phyloP scores from a whole-genome alignment of 495 filamentous ascomycete species.

The Penicillium lividum region DNA sequence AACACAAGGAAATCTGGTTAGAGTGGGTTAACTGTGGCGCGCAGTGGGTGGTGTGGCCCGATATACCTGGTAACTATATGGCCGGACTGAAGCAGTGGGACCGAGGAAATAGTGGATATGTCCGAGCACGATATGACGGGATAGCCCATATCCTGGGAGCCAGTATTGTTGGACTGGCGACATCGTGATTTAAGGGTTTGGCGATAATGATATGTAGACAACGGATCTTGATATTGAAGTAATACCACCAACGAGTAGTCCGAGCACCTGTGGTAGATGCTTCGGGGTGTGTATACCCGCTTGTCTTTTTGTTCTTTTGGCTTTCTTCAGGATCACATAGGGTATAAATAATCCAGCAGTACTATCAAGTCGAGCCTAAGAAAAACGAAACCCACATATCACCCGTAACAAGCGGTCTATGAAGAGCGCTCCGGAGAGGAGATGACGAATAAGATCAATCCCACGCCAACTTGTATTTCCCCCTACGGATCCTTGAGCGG shows the following conservation, averaged over 20 bases:
- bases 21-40: constrained; percentile 21
- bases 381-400: background rate
- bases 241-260: background rate
- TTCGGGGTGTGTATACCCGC: background rate
- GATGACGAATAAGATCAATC: constrained; percentile 19
- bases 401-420: background rate
- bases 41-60: constrained; percentile 4
- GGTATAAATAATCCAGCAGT: constrained; percentile 11
- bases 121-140: constrained; percentile 54
- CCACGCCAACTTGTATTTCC: constrained; percentile 5
- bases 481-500: constrained; percentile 8
- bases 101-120: constrained; percentile 56
- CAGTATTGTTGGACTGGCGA: constrained; percentile 50
- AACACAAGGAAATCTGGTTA: constrained; percentile 25
- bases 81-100: constrained; percentile 49
- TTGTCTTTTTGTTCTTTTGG: background rate
- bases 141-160: constrained; percentile 54
- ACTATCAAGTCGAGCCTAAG: background rate
- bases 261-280: background rate
- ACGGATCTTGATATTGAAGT: background rate
- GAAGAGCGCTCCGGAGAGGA: constrained; percentile 1
- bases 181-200: constrained; percentile 18
- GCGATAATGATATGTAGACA: background rate
- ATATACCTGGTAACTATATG: constrained; percentile 54
- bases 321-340: constrained; percentile 2